phyloP scores from a whole-genome alignment of 2,329 filamentous ascomycete species.

The Exophiala calicioides region DNA sequence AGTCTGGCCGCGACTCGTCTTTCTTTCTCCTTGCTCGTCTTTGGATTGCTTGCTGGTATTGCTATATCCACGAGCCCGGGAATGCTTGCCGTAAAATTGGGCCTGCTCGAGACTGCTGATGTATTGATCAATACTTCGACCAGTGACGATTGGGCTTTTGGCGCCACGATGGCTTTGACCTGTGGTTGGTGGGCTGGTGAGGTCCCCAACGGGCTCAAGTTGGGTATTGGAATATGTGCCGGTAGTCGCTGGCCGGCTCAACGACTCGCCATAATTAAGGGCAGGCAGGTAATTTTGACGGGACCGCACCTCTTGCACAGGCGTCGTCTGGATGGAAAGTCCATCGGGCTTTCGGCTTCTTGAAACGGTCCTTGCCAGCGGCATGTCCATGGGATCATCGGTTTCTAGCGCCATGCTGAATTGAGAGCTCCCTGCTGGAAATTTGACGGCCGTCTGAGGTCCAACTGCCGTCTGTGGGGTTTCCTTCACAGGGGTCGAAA shows the following conservation, averaged over 20 bases:
- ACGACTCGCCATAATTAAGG: constrained; percentile 30
- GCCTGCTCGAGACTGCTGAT: constrained; percentile 83
- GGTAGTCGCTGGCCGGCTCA: constrained; percentile 35
- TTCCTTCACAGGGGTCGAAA: constrained; percentile 39
- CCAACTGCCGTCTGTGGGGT: constrained; percentile 63
- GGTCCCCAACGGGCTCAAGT: constrained; percentile 34
- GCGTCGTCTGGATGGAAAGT: constrained; percentile 63
- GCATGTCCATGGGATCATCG: constrained; percentile 56
- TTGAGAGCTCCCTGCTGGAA: constrained; percentile 21
- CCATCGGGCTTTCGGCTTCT: constrained; percentile 77
- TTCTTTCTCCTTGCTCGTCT: constrained; percentile 49
- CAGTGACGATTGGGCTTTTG: constrained; percentile 60
- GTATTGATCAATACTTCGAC: constrained; percentile 75
- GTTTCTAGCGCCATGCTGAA: constrained; percentile 8
- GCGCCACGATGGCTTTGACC: constrained; percentile 48
- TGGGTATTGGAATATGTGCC: constrained; percentile 31
- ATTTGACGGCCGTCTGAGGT: constrained; percentile 67
- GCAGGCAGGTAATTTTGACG: constrained; percentile 49
- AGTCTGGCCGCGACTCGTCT: constrained; percentile 47
- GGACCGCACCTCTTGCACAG: constrained; percentile 53
- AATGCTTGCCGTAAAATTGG: constrained; percentile 60
- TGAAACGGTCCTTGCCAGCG: constrained; percentile 62
- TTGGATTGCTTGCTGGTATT: constrained; percentile 31
- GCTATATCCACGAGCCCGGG: constrained; percentile 50
- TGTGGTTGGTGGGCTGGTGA: constrained; percentile 40